phyloP scores from a whole-genome alignment of 139 green algal genomes.

The Chlamydomonas asymmetrica region DNA sequence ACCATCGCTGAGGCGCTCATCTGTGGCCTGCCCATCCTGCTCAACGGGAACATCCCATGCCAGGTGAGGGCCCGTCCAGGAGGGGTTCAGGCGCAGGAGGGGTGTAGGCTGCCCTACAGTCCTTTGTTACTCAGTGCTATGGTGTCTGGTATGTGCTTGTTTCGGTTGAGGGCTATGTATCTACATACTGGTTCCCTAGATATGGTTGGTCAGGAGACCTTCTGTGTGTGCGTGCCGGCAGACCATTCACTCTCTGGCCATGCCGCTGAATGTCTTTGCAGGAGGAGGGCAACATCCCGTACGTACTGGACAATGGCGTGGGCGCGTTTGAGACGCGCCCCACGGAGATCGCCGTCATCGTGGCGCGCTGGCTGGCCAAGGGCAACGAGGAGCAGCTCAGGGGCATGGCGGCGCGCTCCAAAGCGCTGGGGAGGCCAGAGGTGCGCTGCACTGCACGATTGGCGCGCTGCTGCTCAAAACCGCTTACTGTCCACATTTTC shows the following conservation, averaged over 20 bases:
- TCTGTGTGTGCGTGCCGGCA: background rate
- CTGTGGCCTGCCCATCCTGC: constrained; percentile 90
- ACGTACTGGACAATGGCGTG: constrained; percentile 85
- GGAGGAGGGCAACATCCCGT: constrained; percentile 97
- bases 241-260: no score
- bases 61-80: constrained; percentile 70
- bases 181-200: background rate
- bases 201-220: no score
- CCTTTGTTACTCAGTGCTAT: no score
- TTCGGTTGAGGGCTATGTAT: no score
- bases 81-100: no score
- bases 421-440: constrained; percentile 60
- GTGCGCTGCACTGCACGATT: background rate
- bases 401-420: constrained; percentile 49
- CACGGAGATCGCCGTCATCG: constrained; percentile 71
- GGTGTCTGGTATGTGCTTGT: no score
- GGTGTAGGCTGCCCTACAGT: no score
- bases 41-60: constrained; percentile 95
- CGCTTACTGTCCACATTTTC: no score
- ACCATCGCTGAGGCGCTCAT: constrained; percentile 98
- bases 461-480: no score
- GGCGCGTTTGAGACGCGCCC: constrained; percentile 78
- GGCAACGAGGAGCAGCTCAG: constrained; percentile 46
- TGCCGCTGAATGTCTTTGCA: no score
- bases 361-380: constrained; percentile 65